Conservation (phyloP, 1,139 yeast genomes). For the Hyphopichia burtonii region DNA sequence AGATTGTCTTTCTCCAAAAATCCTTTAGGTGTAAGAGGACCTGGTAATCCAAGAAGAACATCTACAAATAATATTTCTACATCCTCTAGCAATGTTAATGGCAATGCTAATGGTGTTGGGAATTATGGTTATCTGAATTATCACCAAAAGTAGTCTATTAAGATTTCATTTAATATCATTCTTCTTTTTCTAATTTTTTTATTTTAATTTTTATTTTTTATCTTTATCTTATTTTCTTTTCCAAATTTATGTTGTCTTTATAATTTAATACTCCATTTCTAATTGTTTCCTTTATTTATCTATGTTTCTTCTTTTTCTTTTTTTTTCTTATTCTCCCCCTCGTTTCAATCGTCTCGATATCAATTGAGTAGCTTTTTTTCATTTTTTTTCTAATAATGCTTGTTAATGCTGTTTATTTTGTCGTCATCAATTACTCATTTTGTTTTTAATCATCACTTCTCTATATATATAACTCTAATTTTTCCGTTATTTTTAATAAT, state of each 20-base stretch:
- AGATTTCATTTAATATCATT: slow-evolving; percentile 1
- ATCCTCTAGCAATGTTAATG: slow-evolving; percentile 7
- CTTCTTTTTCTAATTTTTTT: slow-evolving; percentile 3
- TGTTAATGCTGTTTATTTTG: slow-evolving; percentile 3
- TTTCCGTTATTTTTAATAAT: not conserved
- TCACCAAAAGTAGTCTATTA: slow-evolving; percentile 19
- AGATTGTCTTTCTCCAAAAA: slow-evolving; percentile 91
- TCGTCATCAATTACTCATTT: slow-evolving; percentile 6
- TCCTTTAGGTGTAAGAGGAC: slow-evolving; percentile 93
- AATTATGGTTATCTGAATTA: slow-evolving; percentile 39
- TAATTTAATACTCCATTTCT: not conserved
- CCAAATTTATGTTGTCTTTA: not conserved
- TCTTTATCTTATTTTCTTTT: not conserved
- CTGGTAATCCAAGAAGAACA: slow-evolving; percentile 46
- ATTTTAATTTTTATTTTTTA: not conserved
- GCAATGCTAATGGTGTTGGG: slow-evolving; percentile 23
- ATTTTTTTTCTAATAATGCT: not conserved
- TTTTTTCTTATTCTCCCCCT: not conserved
- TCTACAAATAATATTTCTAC: slow-evolving; percentile 32
- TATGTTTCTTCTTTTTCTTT: not conserved
- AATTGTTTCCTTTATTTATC: not conserved
- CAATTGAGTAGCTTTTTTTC: too few species aligned
- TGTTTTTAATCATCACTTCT: slow-evolving; percentile 10
- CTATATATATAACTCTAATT: slow-evolving; percentile 4
- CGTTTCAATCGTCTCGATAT: too few species aligned